phyloP scores from a whole-genome alignment of 208 protist genomes.

The Lotmaria passim region DNA sequence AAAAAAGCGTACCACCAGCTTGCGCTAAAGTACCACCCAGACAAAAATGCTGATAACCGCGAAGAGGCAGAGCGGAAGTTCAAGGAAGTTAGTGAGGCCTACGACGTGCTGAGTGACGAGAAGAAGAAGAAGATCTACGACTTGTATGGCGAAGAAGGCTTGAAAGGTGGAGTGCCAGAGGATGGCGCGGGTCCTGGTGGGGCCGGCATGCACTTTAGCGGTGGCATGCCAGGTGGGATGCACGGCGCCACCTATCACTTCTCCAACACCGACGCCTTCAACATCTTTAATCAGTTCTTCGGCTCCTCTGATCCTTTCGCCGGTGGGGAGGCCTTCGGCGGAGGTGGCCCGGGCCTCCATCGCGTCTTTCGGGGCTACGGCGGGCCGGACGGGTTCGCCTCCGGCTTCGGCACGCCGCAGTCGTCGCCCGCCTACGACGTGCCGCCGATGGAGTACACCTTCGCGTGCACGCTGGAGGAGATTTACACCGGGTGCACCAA shows the following conservation, averaged over 20 bases:
- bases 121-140: conserved; percentile 98
- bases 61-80: conserved; percentile 91
- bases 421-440: conserved; percentile 80
- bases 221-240: conserved; percentile 51
- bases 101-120: conserved; percentile 97
- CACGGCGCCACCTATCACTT: conserved; percentile 62
- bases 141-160: conserved; percentile 96
- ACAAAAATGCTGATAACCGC: conserved; percentile 90
- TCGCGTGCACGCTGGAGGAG: conserved; percentile 97
- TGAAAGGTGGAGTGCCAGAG: conserved; percentile 87
- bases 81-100: conserved; percentile 96
- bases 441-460: conserved; percentile 89
- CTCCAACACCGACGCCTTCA: conserved; percentile 81
- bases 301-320: conserved; percentile 88
- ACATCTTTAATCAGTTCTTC: conserved; percentile 88
- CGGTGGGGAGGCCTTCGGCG: conserved; percentile 85
- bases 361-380: conserved; percentile 85
- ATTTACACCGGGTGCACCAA: conserved; percentile 96
- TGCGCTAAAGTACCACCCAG: conserved; percentile 93
- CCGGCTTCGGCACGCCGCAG: conserved; percentile 87
- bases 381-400: conserved; percentile 72
- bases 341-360: conserved; percentile 79
- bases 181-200: conserved; percentile 75
- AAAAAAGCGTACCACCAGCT: conserved; percentile 93
- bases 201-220: conserved; percentile 61